Percentiles rank a stretch among this genome's conserved stretches.
Conservation (phyloP, 2,329 filamentous ascomycete species). For the Aspergillus sp. region DNA sequence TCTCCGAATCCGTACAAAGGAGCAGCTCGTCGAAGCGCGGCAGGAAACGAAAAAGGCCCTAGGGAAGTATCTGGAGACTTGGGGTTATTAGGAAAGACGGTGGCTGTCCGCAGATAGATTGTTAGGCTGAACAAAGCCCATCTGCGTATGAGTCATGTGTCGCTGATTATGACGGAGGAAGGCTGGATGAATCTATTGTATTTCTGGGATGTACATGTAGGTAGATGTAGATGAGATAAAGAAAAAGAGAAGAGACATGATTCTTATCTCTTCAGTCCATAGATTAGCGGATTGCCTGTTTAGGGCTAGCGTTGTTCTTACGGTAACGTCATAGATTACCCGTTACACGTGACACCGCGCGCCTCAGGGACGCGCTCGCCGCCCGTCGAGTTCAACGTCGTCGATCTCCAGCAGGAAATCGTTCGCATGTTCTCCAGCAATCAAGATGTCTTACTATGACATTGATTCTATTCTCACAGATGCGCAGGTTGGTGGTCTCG, state of each 20-base stretch:
- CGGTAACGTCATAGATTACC: background rate
- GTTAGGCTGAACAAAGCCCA: background rate
- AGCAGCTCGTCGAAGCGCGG: background rate
- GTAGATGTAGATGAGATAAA: too few species aligned
- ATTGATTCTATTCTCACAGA: conserved; percentile 49
- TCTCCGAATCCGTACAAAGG: background rate
- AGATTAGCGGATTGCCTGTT: background rate
- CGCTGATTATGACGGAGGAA: too few species aligned
- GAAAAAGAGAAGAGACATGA: too few species aligned
- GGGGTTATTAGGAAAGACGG: background rate
- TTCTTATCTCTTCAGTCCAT: too few species aligned
- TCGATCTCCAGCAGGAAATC: background rate
- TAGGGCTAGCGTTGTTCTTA: background rate
- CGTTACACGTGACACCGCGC: background rate
- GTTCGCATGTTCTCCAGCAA: background rate
- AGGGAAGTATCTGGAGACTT: background rate
- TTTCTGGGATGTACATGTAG: too few species aligned
- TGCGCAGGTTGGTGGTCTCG: conserved; percentile 35
- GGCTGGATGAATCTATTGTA: too few species aligned
- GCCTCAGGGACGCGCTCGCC: too few species aligned
- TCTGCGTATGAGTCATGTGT: too few species aligned
- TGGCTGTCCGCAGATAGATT: background rate
- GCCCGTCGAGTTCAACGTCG: background rate
- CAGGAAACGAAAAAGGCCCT: background rate
- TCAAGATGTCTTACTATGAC: conserved; percentile 45